Evolutionary conservation across 2,329 filamentous ascomycete species (phyloP).

Genomic region (Venturia nashicola): DNA sequence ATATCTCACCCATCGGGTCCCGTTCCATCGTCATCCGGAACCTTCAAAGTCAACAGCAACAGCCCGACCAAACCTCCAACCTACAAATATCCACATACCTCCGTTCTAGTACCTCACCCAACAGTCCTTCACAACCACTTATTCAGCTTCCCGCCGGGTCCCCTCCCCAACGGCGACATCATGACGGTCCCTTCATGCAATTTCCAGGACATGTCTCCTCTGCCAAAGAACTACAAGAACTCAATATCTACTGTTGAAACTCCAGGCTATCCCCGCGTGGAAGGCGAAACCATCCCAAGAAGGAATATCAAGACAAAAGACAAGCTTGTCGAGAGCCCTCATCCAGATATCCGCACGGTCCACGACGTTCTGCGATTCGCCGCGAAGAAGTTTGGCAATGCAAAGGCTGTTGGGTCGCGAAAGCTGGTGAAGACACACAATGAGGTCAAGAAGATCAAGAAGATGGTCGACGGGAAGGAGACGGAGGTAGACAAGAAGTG

Average conservation of each 20-base stretch:
- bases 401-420: constrained; percentile 49
- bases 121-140: not conserved
- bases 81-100: not conserved
- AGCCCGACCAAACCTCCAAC: not conserved
- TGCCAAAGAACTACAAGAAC: constrained; percentile 42
- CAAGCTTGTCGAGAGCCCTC: constrained; percentile 52
- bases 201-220: constrained; percentile 35
- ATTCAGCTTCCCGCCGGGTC: not conserved
- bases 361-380: constrained; percentile 67
- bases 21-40: not conserved
- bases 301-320: constrained; percentile 61
- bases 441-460: constrained; percentile 83
- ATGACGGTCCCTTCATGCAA: constrained; percentile 17
- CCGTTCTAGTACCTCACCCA: not conserved
- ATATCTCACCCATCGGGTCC: not conserved
- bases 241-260: constrained; percentile 66
- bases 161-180: constrained; percentile 5
- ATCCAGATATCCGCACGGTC: constrained; percentile 60
- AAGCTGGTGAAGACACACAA: constrained; percentile 65
- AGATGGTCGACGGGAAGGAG: constrained; percentile 70
- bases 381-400: constrained; percentile 43
- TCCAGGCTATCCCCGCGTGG: constrained; percentile 52
- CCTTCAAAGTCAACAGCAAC: not conserved
- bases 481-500: constrained; percentile 79
- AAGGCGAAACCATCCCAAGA: constrained; percentile 76